These are phyloP conservation scores for Conticribra weissflogii DNA, from an alignment of 108 stramenopile species.

Conservation along the genomic window DNA sequence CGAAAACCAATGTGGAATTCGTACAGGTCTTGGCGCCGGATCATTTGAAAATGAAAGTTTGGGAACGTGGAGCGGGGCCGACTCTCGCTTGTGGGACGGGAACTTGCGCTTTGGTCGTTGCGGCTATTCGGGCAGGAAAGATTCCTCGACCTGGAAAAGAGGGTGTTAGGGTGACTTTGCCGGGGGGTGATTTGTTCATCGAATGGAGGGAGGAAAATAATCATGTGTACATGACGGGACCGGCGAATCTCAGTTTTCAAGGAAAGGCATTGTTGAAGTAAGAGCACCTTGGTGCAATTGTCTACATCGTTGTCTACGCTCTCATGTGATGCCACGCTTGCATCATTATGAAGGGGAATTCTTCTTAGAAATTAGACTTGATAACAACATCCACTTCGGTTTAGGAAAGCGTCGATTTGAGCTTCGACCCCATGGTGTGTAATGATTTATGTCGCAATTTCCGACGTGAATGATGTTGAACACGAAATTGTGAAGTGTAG, in stretches of 20 bases:
- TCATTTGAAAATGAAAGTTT: conserved; percentile 96
- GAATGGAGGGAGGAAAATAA: conserved; percentile 91
- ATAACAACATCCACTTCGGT: too few relatives aligned
- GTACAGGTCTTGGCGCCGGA: conserved; percentile 85
- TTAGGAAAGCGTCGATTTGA: too few relatives aligned
- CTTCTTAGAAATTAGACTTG: too few relatives aligned
- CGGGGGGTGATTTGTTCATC: conserved; percentile 91
- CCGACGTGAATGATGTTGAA: too few relatives aligned
- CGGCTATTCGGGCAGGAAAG: conserved; percentile 89
- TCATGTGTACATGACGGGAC: conserved; percentile 87
- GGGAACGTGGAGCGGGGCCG: conserved; percentile 97
- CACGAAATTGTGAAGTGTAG: too few relatives aligned
- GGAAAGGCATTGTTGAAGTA: conserved; percentile 34
- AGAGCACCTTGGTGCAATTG: too few relatives aligned
- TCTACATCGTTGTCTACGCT: too few relatives aligned
- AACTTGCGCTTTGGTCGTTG: conserved; percentile 94
- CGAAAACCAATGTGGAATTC: conserved; percentile 97
- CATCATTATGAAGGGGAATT: too few relatives aligned
- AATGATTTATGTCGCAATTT: too few relatives aligned
- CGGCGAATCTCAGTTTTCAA: conserved; percentile 39
- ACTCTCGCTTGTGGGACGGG: conserved; percentile 98
- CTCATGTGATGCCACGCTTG: too few relatives aligned
- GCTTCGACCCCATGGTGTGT: too few relatives aligned
- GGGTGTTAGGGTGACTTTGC: conserved; percentile 80
- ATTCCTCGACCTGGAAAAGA: conserved; percentile 68